Conservation (phyloP, 441 rosid species). For the Monsonia emarginata region DNA sequence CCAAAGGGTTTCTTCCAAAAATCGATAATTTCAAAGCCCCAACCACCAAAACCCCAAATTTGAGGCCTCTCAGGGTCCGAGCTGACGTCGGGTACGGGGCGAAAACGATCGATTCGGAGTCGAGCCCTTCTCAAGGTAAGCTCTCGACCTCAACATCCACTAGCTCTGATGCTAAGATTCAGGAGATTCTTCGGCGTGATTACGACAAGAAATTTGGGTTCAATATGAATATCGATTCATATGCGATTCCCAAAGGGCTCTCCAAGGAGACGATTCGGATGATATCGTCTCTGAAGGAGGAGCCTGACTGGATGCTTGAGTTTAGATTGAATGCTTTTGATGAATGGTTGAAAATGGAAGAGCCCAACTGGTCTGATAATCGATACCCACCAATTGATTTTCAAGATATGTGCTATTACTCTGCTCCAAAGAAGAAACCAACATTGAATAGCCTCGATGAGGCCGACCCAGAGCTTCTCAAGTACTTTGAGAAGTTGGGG, state of each 20-base stretch:
- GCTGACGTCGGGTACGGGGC: constrained; percentile 40
- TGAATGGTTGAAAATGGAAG: constrained; percentile 51
- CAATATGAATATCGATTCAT: constrained; percentile 56
- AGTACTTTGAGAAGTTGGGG: constrained; percentile 63
- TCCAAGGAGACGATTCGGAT: constrained; percentile 48
- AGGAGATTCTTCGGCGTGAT: constrained; percentile 55
- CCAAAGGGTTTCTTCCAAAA: constrained; percentile 21
- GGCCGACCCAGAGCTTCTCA: constrained; percentile 68
- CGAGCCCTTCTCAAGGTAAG: constrained; percentile 35
- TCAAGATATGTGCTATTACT: constrained; percentile 78
- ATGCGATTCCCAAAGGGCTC: constrained; percentile 79
- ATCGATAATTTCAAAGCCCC: constrained; percentile 26
- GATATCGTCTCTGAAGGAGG: constrained; percentile 64
- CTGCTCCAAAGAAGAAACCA: constrained; percentile 82
- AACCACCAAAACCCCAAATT: constrained; percentile 11
- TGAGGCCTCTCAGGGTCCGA: constrained; percentile 28
- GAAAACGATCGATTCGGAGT: constrained; percentile 28
- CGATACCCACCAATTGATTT: constrained; percentile 51
- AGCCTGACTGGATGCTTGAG: constrained; percentile 87
- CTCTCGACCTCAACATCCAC: constrained; percentile 13
- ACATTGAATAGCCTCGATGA: constrained; percentile 71
- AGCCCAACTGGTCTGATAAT: constrained; percentile 87
- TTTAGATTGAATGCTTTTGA: constrained; percentile 67
- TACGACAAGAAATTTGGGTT: constrained; percentile 65
- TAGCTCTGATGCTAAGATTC: constrained; percentile 50